These are phyloP conservation scores for Penicillium vulpinum DNA, from an alignment of 2,329 filamentous ascomycete genomes.

Conservation along the genomic window DNA sequence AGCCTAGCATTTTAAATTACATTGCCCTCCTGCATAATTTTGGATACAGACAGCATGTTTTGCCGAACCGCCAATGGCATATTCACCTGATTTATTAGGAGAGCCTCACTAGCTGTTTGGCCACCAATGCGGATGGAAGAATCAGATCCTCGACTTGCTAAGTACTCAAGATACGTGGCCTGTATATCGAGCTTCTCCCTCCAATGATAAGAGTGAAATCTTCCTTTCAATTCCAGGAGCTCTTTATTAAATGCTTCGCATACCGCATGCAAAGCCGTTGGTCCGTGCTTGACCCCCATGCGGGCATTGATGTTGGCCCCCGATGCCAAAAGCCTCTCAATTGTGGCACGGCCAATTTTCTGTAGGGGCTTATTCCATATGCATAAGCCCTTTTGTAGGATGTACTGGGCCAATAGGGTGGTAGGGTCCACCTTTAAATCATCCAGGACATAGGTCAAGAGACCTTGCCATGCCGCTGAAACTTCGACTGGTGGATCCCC, in stretches of 20 bases:
- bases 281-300: not conserved
- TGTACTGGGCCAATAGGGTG: not conserved
- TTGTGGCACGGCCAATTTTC: not conserved
- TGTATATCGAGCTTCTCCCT: not conserved
- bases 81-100: not conserved
- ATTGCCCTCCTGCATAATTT: not conserved
- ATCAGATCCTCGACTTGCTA: not conserved
- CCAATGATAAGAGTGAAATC: not conserved
- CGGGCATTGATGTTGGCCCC: not conserved
- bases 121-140: not conserved
- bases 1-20: not conserved
- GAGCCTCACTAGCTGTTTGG: not conserved
- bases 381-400: not conserved
- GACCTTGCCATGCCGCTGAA: not conserved
- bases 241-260: not conserved
- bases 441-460: not conserved
- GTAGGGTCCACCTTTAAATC: not conserved
- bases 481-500: not conserved
- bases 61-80: not conserved
- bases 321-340: not conserved
- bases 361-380: not conserved
- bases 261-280: not conserved
- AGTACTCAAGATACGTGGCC: not conserved
- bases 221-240: not conserved
- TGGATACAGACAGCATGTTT: not conserved